Evolutionary conservation across 2,329 filamentous ascomycete species (phyloP), one percentile per base, ranked within the genome.

Genomic region (Raffaelea deltoideospora): DNA sequence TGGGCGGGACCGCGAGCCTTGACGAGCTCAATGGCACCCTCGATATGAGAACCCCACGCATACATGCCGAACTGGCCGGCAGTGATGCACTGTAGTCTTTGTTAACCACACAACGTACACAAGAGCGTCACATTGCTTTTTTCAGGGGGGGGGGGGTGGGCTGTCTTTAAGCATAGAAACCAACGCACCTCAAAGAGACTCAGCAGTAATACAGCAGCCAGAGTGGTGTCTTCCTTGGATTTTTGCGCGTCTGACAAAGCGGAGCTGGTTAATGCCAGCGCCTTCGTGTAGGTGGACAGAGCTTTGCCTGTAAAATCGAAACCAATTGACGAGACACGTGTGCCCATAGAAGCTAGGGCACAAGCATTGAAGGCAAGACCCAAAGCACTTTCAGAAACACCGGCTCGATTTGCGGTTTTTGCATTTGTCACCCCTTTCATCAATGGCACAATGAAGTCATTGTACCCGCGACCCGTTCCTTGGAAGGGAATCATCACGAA

Each of bases 1-100:
- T 74, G 69, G 43, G 67, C 64, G 45, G 61, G 65, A 5, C 72
- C 70, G 32, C 73, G 63, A 10, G 65, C 61, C 48, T 68, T 71
- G 37, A 73, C 68, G 2, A 77, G 56, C 44, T 72, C 66, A 23
- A 76, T 65, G n/a, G 73, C 73, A 3, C 72, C 73, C 41, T 76
- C 68, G n/a, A 71, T 65, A 45, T 78, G 73, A 10, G 71, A 72
- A 4, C 69, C 70, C 73, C 73, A 78, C 2, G 71, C 69, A 38
- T 66, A 55, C 48, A 67, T 65, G 24, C 64, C 67, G 34, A 69
- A 53, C 36, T 68, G 63, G 40, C 64, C 67, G 11, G 68, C 65
- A 1, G 65, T 65, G 31, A 76, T 73, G 38, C 63, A 70, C 53
- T 53, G 30, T 9, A 29, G 27, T 8, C 15, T n/a, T 7, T 17